Base-by-base conservation (phyloP, 1,284 basidiomycete species). In the Vanrija pseudolonga region DNA sequence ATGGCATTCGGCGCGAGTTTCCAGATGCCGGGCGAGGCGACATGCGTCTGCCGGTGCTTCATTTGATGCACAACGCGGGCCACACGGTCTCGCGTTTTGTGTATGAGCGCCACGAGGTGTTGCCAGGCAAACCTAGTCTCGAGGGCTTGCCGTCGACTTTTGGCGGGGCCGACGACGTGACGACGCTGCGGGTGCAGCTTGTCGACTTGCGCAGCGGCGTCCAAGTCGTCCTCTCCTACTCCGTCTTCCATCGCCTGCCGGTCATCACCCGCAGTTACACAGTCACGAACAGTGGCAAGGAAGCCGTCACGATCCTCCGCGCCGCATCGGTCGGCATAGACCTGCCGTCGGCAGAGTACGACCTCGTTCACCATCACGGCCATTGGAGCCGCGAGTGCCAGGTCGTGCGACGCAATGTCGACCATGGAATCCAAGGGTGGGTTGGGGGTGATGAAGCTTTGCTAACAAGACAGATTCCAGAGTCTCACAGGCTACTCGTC, bases 381-480 rank as follows among this genome's bases (percentile, higher is more conserved):
- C 65, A 69, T 50, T 67, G 65, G 64, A 59, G 57, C 1, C 60
- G 60, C 46, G 69, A 71, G 50, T 51, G 51, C 3, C 32, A 46
- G 23, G 24, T 52, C 39, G 40, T 56, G 20, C 51, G 66, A 23
- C 50, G 60, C 15, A 36, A 40, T 12, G 62, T 69, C 6, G 26
- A 58, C 6, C 46, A 44, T 15, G 69, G 67, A 2, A 53, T 53
- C n/a, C 66, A 68, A 52, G 63, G 66, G 66, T 66, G 53, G 57
- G 67, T 46, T 3, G 14, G n/a, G 45, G 19, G 17, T 17, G 22
- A 44, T 42, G 28, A 17, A 42, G 17, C 2, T 23, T 17, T 9
- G 36, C 50, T 39, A 15, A 39, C 50, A 55, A 43, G 6, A 6
- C 59, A 69, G 67, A 6, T 64, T 67, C 50, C 58, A 62, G 24